phyloP scores from a whole-genome alignment of 805 yeast genomes.

The Teunomyces kruisii region DNA sequence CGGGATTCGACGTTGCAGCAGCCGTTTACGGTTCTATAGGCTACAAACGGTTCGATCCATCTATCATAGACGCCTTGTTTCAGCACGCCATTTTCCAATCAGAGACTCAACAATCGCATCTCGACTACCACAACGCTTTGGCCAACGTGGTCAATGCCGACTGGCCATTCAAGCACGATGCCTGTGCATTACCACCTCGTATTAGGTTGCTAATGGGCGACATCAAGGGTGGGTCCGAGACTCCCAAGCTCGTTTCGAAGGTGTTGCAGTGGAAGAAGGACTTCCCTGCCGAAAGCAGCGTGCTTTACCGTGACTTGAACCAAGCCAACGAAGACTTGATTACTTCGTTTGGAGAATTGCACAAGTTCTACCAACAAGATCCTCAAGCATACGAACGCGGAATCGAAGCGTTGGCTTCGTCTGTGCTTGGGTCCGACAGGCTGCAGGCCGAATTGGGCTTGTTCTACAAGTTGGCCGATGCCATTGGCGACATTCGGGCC shows the following conservation, averaged over 20 bases:
- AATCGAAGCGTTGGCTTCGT: slow-evolving; percentile 9
- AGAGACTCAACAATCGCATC: slow-evolving; percentile 1
- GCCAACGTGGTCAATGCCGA: slow-evolving; percentile 39
- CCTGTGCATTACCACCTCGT: slow-evolving; percentile 65
- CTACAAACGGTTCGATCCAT: slow-evolving; percentile 73
- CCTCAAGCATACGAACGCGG: slow-evolving; percentile 35
- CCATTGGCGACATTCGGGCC: slow-evolving; percentile 53
- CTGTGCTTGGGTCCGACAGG: background rate
- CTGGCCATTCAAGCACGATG: slow-evolving; percentile 63
- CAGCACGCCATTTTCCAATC: slow-evolving; percentile 27
- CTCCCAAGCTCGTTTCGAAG: slow-evolving; percentile 82
- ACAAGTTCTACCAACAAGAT: slow-evolving; percentile 24
- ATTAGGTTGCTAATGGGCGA: slow-evolving; percentile 87
- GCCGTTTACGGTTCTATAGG: slow-evolving; percentile 89
- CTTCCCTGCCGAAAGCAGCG: slow-evolving; percentile 49
- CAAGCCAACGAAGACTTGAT: slow-evolving; percentile 59
- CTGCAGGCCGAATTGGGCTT: slow-evolving; percentile 4
- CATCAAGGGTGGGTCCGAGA: slow-evolving; percentile 87
- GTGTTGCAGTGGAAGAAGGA: slow-evolving; percentile 68
- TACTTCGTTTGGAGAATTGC: slow-evolving; percentile 42
- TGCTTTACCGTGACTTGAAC: slow-evolving; percentile 57
- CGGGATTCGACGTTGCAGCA: slow-evolving; percentile 96
- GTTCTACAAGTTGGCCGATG: slow-evolving; percentile 24
- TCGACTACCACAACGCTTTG: slow-evolving; percentile 21
- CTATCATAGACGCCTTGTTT: slow-evolving; percentile 39